Base-by-base conservation (phyloP, 2,329 filamentous ascomycete species). In the Thelonectria blattea region DNA sequence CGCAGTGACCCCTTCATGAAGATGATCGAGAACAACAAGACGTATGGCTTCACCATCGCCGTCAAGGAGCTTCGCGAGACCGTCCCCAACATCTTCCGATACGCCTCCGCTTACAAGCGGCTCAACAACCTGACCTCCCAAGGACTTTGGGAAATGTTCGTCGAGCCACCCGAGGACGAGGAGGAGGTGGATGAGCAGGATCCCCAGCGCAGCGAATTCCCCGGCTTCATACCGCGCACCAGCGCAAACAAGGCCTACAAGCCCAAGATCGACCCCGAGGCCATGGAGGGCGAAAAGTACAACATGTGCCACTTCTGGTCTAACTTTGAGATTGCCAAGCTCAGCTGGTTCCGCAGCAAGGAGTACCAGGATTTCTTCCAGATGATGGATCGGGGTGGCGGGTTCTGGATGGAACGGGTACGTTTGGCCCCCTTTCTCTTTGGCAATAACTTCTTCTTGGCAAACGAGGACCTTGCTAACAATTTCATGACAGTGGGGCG, bases 221-320 rank as follows among this genome's bases (percentile, higher is more conserved):
- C 93, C 1, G 90, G 97, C 68, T 91, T 96, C 72, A 90, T 96
- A 45, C 78, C 95, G 20, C 88, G 89, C 68, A 88, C 86, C 51
- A 91, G 96, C 62, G 88, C 91, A 22, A 88, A 86, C 39, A 84
- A 84, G 56, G 88, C 88, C 64, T 85, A 85, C 34, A 79, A 92
- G n/a, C 88, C 90, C 30, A 88, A 95, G 43, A 91, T 97, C 58
- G 92, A 98, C 72, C 88, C 90, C 0, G 93, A 98, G 73, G 86
- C 89, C 43, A 99, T 99, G 95, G 94, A 98, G 74, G 92, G 93
- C 65, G 95, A 99, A 76, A 91, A 89, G 71, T 99, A 99, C 83
- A 99, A 99, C 80, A 99, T 99, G 95, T 99, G 95, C 76, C 95
- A 99, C 81, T 99, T 97, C 82, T 99, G 95, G 95, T 97, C 93